phyloP scores from a whole-genome alignment of 2,329 filamentous ascomycete genomes.

The Claviceps maximensis region DNA sequence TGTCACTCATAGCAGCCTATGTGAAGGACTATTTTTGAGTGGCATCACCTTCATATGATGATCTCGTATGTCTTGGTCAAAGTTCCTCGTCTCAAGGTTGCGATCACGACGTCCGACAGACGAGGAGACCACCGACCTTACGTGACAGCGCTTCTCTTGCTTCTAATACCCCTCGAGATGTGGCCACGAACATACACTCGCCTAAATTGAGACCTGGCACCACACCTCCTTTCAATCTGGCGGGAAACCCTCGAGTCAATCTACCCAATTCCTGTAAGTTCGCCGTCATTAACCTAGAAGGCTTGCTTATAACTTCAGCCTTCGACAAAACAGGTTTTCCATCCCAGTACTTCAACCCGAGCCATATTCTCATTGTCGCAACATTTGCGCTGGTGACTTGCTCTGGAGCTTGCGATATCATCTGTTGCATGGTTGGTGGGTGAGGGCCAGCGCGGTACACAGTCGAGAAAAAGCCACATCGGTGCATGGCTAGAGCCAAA shows the following conservation, averaged over 20 bases:
- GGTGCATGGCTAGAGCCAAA: constrained; percentile 65
- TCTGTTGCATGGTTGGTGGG: constrained; percentile 33
- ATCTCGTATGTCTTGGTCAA: not conserved
- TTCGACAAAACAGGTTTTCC: constrained; percentile 63
- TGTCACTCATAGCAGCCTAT: not conserved
- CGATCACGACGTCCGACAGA: constrained; percentile 52
- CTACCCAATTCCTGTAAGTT: constrained; percentile 46
- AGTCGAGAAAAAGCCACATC: constrained; percentile 66
- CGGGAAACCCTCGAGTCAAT: constrained; percentile 55
- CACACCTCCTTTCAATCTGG: constrained; percentile 44
- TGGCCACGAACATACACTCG: constrained; percentile 70
- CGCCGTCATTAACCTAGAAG: constrained; percentile 58
- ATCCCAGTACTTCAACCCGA: constrained; percentile 83
- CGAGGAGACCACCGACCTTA: constrained; percentile 64
- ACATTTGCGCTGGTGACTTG: constrained; percentile 58
- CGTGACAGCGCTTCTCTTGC: constrained; percentile 68
- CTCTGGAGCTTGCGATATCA: constrained; percentile 35
- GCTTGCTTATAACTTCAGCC: constrained; percentile 56
- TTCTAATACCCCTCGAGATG: constrained; percentile 68
- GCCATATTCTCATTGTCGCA: constrained; percentile 64
- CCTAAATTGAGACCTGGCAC: constrained; percentile 66
- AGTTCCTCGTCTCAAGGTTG: not conserved
- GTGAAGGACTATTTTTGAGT: not conserved
- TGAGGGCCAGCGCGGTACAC: constrained; percentile 58
- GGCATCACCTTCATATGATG: not conserved